Conservation (phyloP, 2,329 filamentous ascomycete genomes). For the Penicillium hesseltinei region DNA sequence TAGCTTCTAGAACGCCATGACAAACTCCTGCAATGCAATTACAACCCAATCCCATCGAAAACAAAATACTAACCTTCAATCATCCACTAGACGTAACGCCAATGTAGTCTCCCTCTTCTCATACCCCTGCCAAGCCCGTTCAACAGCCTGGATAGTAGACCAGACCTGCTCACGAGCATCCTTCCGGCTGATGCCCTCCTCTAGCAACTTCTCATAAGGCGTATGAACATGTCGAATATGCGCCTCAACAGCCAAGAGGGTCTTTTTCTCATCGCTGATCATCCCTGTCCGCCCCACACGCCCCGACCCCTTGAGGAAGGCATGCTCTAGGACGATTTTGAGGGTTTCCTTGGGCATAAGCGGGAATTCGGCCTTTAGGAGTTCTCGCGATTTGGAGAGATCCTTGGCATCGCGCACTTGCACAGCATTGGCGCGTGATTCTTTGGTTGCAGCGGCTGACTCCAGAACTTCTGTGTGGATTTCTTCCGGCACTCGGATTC, state of each 20-base stretch:
- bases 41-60: not conserved
- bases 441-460: conserved; percentile 41
- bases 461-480: conserved; percentile 41
- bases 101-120: not conserved
- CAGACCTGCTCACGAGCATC: conserved; percentile 35
- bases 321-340: conserved; percentile 36
- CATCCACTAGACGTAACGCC: not conserved
- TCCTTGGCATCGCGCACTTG: conserved; percentile 37
- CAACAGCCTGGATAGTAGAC: conserved; percentile 30
- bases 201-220: conserved; percentile 39
- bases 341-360: conserved; percentile 37
- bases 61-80: not conserved
- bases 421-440: conserved; percentile 41
- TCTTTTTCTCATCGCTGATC: conserved; percentile 35
- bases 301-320: conserved; percentile 43
- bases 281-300: conserved; percentile 40
- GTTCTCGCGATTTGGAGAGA: conserved; percentile 21
- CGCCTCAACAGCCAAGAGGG: conserved; percentile 42
- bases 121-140: conserved; percentile 31
- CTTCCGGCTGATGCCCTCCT: conserved; percentile 23
- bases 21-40: conserved; percentile 4
- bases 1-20: not conserved
- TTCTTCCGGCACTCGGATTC: conserved; percentile 44
- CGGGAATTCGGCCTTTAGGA: conserved; percentile 38
- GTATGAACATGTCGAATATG: conserved; percentile 46